Base-by-base conservation (phyloP, 179 eudicot genomes). In the Silene coronaria region DNA sequence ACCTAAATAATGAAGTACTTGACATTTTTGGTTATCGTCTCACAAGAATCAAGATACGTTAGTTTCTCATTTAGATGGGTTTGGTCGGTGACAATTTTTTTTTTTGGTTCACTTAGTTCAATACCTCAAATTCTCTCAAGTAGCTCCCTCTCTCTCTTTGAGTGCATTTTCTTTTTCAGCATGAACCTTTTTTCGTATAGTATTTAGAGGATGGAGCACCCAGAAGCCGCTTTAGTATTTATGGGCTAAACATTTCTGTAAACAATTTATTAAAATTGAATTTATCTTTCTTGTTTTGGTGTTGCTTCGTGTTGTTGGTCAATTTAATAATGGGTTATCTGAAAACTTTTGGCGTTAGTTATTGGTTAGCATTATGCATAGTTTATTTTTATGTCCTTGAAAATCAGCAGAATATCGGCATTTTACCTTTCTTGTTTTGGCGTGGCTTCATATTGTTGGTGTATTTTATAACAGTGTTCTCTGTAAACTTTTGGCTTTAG, bases 51-150 rank as follows among this genome's bases (percentile, higher is more conserved):
- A 53, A 5, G 58, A 53, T n/a, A 45, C 28, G 22, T 22, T 19
- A 68, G 72, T 68, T 38, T 45, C 28, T 38, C n/a, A 6, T 45
- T 68, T 68, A 38, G 72, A 42, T 27, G 57, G 30, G 32, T 26
- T 68, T 22, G 27, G 32, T 67, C 71, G 9, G 22, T 67, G 51
- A 11, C 71, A 19, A 42, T 53, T n/a, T 67, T 26, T 34, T 36
- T 38, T 42, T 38, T 42, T n/a, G 17, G 14, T 3, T 26, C 19
- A 65, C 69, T 65, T 21, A 2, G 42, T 51, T 67, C 36, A 28
- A 70, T 23, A 67, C 30, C 71, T 51, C 53, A 6, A 71, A 26
- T 71, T 12, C n/a, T 9, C 14, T 5, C 2, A 2, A 16, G 13
- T 51, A 34, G 74, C 24, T n/a, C 1, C 51, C 9, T 19, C 61